phyloP scores from a whole-genome alignment of 2,329 filamentous ascomycete species.

The Exophiala aquamarina region DNA sequence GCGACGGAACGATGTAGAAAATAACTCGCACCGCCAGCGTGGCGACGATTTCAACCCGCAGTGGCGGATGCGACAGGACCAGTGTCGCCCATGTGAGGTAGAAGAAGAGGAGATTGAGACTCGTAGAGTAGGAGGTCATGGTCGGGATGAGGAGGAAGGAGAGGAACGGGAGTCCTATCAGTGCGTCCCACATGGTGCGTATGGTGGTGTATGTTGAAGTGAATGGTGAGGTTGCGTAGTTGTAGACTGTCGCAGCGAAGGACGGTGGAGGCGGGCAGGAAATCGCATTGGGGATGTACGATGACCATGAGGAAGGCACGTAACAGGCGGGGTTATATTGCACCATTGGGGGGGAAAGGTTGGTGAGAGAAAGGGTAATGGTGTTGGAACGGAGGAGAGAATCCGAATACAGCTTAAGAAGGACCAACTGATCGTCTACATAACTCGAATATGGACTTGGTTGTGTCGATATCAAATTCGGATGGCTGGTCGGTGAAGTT shows the following conservation, averaged over 20 bases:
- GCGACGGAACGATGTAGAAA: slow-evolving; percentile 72
- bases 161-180: slow-evolving; percentile 71
- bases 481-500: too few species aligned
- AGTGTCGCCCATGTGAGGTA: slow-evolving; percentile 88
- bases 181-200: slow-evolving; percentile 54
- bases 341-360: slow-evolving; percentile 7
- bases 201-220: slow-evolving; percentile 25
- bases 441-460: too few species aligned
- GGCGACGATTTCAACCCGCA: slow-evolving; percentile 73
- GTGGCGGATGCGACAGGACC: slow-evolving; percentile 71
- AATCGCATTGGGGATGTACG: slow-evolving; percentile 24
- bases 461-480: too few species aligned
- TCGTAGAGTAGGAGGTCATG: slow-evolving; percentile 70
- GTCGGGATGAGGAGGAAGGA: slow-evolving; percentile 65
- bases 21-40: slow-evolving; percentile 66
- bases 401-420: too few species aligned
- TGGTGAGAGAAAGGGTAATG: not conserved
- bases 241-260: slow-evolving; percentile 20
- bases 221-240: slow-evolving; percentile 26
- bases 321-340: slow-evolving; percentile 28
- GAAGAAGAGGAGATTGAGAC: slow-evolving; percentile 82
- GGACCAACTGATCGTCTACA: too few species aligned
- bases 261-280: slow-evolving; percentile 28
- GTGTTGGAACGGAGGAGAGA: too few species aligned
- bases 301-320: slow-evolving; percentile 24